A percentile compares a stretch with the other conserved stretches of the same genome.
Evolutionary conservation across 2,329 filamentous ascomycete species (phyloP).

Genomic region (Allantophomopsis cytisporea): DNA sequence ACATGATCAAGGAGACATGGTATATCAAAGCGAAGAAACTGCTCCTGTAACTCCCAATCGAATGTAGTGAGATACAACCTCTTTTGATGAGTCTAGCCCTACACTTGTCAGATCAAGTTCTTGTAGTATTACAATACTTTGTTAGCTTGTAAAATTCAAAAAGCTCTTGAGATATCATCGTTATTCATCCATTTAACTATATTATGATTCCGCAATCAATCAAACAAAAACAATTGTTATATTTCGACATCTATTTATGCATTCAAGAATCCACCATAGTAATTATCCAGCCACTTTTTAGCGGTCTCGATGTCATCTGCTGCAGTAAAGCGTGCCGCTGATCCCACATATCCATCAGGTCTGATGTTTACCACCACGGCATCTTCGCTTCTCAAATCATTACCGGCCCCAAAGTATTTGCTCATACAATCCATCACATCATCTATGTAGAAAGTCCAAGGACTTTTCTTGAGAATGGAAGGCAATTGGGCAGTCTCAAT

Average conservation of each 20-base stretch:
- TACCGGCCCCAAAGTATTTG: slow-evolving; percentile 47
- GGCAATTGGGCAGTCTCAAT: slow-evolving; percentile 57
- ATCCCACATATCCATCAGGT: slow-evolving; percentile 63
- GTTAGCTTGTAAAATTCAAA: no score
- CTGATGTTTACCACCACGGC: slow-evolving; percentile 55
- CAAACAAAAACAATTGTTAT: no score
- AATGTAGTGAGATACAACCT: no score
- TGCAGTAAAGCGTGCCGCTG: slow-evolving; percentile 29
- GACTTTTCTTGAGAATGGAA: slow-evolving; percentile 43
- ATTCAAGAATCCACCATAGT: slow-evolving; percentile 31
- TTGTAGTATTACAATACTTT: no score
- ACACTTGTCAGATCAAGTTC: no score
- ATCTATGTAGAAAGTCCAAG: slow-evolving; percentile 63
- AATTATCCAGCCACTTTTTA: slow-evolving; percentile 31
- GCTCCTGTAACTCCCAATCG: no score
- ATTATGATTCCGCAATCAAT: no score
- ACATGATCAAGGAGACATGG: no score
- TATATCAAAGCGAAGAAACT: no score
- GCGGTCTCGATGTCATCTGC: slow-evolving; percentile 19
- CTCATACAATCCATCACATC: slow-evolving; percentile 48
- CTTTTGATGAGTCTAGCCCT: no score
- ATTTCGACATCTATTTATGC: slow-evolving; percentile 3
- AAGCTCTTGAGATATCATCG: no score
- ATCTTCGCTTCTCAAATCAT: slow-evolving; percentile 35
- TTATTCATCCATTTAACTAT: no score